Evolutionary conservation across 2,329 filamentous ascomycete species (phyloP), one percentile per base, ranked within the genome.

Genomic region (Orbilia quercus): DNA sequence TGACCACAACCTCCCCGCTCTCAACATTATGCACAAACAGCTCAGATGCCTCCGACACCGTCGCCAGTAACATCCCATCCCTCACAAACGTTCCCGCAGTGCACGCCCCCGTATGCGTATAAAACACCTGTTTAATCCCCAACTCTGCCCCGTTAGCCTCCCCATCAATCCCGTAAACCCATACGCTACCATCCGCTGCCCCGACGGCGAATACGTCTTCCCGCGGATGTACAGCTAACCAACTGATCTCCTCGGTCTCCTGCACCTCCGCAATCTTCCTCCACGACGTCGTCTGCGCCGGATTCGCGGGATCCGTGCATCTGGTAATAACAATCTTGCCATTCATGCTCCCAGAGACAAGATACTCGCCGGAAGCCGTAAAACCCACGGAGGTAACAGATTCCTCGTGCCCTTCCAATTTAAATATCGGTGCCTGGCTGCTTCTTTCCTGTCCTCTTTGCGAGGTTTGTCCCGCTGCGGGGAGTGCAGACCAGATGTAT

Each of bases 161-260:
- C 28, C 86, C 83, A 80, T 93, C 89, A 78, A 98, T 85, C n/a
- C 88, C 89, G 82, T 97, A 96, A 7, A 99, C 90, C 95, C 95
- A 99, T 44, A 97, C 92, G 57, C 89, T 93, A 63, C 95, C 95
- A 80, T 99, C 93, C 36, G 86, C 90, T 34, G 92, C 92, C 66
- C 95, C 95, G 6, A 99, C 83, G 0, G 95, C 95, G 75, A 99
- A 80, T 7, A 91, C 88, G 82, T 90, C 87, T 79, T 91, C 87
- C 4, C 84, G 82, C 11, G 88, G 81, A 74, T 89, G 84, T 0
- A 92, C 82, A 0, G 84, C 82, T 34, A 98, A 82, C 93, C 94
- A 99, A 83, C 95, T 96, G 79, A 99, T 90, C 82, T 98, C 94
- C 77, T 96, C 90, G 7, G 97, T 94, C 80, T 99, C 95, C 78